Evolutionary conservation across 106 monocot genomes (phyloP), one percentile per base, ranked within the genome.

Genomic region (Allium fistulosum): DNA sequence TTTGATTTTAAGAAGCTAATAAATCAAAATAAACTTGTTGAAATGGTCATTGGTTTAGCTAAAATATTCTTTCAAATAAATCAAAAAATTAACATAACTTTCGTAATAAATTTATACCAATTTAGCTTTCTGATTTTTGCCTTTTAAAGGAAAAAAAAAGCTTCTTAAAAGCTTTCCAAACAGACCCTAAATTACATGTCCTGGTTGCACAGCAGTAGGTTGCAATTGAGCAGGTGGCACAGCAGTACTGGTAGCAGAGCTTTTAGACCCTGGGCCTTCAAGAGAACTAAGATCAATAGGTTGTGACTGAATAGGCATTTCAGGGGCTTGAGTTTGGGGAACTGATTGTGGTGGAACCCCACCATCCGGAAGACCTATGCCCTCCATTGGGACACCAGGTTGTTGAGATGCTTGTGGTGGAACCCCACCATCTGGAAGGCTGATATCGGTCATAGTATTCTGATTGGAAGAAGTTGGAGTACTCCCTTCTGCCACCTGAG

Each of bases 231-330:
- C 71, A n/a, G 22, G 56, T 62, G 82, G 48, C 58, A 71, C 64
- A 15, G 55, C 10, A 17, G 79, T 67, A 61, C 58, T 59, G 53
- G 46, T 57, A 14, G 17, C 59, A 62, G 60, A 15, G 37, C 37
- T 37, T 11, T 26, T 71, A 12, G 84, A 77, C 26, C 88, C 96
- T 59, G 80, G 72, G 77, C n/a, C 62, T 81, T 84, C 88, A 52
- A 99, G 87, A 73, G 77, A 74, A 64, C 89, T 85, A 15, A 99
- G 84, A 99, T 99, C 97, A 77, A 99, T 69, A 58, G 92, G 80
- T 59, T 91, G 91, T 56, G 84, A 82, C 55, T 74, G 16, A 47
- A 62, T 49, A 12, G 76, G 76, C 62, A 68, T 62, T 46, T 51
- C 81, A 65, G 83, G 68, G 52, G 69, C 70, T 66, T 81, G 72